Base-by-base conservation (phyloP, 352 stramenopile species). In the Phytophthora crassamura region DNA sequence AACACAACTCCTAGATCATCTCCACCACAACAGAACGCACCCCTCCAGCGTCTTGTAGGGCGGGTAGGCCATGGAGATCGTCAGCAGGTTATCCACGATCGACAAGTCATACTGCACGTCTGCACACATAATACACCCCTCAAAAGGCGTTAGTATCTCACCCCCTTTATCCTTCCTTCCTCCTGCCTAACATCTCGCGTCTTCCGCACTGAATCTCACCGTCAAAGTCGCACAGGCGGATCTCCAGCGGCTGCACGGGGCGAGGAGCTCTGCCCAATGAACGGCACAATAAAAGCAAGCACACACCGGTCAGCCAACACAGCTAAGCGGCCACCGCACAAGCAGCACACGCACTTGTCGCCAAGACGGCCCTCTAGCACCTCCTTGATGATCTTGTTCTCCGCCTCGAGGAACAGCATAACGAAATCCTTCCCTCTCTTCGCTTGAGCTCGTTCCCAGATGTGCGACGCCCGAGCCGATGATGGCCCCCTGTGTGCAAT, bases 301-400 rank as follows among this genome's bases (percentile, higher is more conserved):
- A 45, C 25, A 50, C 22, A 53, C 10, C 42, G 48, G 7, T 53
- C 6, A 68, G 35, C 40, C 41, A 28, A 18, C 22, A 40, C 10
- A 30, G 9, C 16, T 25, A 25, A 5, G 28, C 25, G 36, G 59
- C 42, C 16, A 42, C 14, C 7, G 18, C 22, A 22, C 28, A n/a
- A 8, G 12, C 22, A 30, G 4, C 10, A 1, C 32, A 87, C 84
- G 22, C 45, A 95, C 86, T 78, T 88, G 47, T 84, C 80, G 8
- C 85, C 87, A 39, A 95, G 39, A 33, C 85, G 85, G 18, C 78
- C 82, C 52, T 85, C 69, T 8, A 95, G 70, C 45, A 95, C 84
- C 72, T 93, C 85, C 73, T 93, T 92, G 36, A 95, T 82, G 67
- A 95, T 93, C 80, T 95, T 95, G 79, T 93, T 93, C 70, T 94